These are phyloP conservation scores for Yamadazyma blattariae DNA, from an alignment of 1,139 yeast genomes.

Conservation along the genomic window DNA sequence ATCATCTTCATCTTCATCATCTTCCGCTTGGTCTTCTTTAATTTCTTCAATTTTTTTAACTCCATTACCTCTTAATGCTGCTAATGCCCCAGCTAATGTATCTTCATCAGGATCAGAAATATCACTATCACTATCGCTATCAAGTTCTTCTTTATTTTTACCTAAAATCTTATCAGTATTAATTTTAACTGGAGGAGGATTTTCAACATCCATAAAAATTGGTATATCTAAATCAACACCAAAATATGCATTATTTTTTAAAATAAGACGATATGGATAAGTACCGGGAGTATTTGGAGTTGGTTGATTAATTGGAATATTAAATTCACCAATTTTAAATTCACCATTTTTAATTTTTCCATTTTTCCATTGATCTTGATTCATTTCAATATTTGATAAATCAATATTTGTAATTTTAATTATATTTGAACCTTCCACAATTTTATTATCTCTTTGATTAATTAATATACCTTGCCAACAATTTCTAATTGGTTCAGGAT, in stretches of 20 bases:
- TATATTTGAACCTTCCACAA: constrained; percentile 63
- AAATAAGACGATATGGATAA: constrained; percentile 60
- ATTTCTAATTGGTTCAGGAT: constrained; percentile 54
- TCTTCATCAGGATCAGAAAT: constrained; percentile 68
- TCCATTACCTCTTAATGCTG: constrained; percentile 54
- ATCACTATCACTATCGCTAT: constrained; percentile 35
- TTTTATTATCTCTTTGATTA: constrained; percentile 72
- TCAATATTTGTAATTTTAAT: constrained; percentile 52
- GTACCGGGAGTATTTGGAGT: constrained; percentile 67
- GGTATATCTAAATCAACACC: constrained; percentile 73
- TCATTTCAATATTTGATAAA: constrained; percentile 52
- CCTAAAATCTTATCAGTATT: constrained; percentile 16
- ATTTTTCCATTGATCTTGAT: constrained; percentile 46
- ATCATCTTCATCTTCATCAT: constrained; percentile 34
- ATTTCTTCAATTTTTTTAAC: constrained; percentile 35
- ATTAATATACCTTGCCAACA: constrained; percentile 70
- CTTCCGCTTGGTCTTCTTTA: constrained; percentile 16
- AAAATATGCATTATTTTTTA: constrained; percentile 67
- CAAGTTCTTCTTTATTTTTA: constrained; percentile 20
- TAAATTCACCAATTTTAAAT: constrained; percentile 59
- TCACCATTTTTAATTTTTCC: constrained; percentile 24
- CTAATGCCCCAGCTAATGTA: constrained; percentile 63
- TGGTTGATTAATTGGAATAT: constrained; percentile 67
- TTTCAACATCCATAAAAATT: constrained; percentile 55
- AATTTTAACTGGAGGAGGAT: constrained; percentile 35